A percentile compares a stretch with the other conserved stretches of the same genome.
Evolutionary conservation across 768 basidiomycete species (phyloP).

Genomic region (Suillus discolor): DNA sequence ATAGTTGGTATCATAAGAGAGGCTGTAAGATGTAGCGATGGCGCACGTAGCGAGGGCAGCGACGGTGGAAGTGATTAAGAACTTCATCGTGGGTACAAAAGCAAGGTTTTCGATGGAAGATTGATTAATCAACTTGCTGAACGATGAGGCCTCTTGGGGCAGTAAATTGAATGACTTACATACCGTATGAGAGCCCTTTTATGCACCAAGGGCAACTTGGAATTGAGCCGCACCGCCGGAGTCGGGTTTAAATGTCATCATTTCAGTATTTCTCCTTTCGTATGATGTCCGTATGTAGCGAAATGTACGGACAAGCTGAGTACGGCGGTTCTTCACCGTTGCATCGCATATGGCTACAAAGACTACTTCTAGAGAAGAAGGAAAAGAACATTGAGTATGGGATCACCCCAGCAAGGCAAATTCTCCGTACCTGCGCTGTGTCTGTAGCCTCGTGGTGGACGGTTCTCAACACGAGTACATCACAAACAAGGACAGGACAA

Average conservation of each 20-base stretch:
- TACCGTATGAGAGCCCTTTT: not conserved
- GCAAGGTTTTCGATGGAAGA: not conserved
- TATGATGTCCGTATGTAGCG: not conserved
- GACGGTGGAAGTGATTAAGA: not conserved
- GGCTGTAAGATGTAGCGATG: slow-evolving; percentile 18
- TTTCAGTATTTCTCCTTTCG: not conserved
- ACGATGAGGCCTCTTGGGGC: not conserved
- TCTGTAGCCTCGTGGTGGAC: not conserved
- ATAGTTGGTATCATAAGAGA: slow-evolving; percentile 51
- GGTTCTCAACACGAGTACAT: not conserved
- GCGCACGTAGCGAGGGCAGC: slow-evolving; percentile 14
- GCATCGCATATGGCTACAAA: not conserved
- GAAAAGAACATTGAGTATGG: not conserved
- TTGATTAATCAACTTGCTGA: not conserved
- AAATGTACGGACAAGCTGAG: not conserved
- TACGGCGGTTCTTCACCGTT: not conserved
- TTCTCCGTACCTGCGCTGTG: not conserved
- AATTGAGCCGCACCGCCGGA: not conserved
- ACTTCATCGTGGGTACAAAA: not conserved
- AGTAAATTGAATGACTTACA: not conserved
- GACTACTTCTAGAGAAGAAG: not conserved
- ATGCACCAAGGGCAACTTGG: not conserved
- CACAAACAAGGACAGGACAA: not conserved
- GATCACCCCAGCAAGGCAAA: not conserved
- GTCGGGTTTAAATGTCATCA: not conserved